These are phyloP conservation scores for Eucalyptus urophylla DNA, from an alignment of 345 rosid genomes.

Conservation along the genomic window DNA sequence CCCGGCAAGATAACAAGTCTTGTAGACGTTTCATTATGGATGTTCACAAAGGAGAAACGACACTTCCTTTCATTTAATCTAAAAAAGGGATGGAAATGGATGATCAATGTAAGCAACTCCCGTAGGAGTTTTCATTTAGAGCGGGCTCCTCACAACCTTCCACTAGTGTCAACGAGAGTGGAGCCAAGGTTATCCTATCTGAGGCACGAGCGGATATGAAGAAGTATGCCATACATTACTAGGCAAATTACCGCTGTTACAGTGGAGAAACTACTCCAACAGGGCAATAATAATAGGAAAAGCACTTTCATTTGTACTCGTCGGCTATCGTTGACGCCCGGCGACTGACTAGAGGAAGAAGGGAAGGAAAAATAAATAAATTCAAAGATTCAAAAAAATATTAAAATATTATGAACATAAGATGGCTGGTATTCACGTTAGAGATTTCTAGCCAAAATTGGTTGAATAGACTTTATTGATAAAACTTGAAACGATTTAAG, in stretches of 20 bases:
- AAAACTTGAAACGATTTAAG: too few species aligned
- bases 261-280: background rate
- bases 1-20: background rate
- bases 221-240: background rate
- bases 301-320: background rate
- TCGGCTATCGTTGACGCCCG: fast-evolving
- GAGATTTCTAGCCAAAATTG: fast-evolving
- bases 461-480: fast-evolving
- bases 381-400: too few species aligned
- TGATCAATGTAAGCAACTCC: background rate
- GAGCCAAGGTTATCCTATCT: background rate
- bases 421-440: fast-evolving
- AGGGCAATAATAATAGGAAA: background rate
- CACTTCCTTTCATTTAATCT: background rate
- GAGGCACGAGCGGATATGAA: too few species aligned
- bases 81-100: background rate
- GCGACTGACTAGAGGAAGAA: fast-evolving
- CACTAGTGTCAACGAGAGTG: background rate
- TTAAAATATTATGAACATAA: too few species aligned
- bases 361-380: too few species aligned
- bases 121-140: background rate
- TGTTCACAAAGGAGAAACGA: background rate
- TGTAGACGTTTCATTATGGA: background rate
- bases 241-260: background rate
- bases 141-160: background rate